These are phyloP conservation scores for Raffaelea arxii DNA, from an alignment of 2,329 filamentous ascomycete species.

Conservation along the genomic window DNA sequence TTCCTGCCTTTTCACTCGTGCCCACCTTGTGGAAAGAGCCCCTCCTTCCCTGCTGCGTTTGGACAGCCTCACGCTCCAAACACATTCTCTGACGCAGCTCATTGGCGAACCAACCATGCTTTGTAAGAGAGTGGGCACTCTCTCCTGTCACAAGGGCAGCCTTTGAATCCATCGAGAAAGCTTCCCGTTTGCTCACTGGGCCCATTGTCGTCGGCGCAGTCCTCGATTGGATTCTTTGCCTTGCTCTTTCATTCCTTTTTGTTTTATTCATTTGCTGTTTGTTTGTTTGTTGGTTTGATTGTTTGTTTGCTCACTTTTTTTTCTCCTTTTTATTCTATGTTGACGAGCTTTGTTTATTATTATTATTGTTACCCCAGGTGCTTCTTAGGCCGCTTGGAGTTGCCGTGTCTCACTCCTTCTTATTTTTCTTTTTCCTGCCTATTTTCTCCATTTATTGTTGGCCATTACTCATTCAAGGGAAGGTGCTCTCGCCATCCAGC, in stretches of 20 bases:
- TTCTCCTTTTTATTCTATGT: too few species aligned
- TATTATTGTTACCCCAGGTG: too few species aligned
- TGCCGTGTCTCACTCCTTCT: too few species aligned
- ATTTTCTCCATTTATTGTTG: too few species aligned
- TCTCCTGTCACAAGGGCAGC: neutral
- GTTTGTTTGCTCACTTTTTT: neutral
- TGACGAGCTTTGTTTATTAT: too few species aligned
- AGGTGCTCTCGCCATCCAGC: too few species aligned
- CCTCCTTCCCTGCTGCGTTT: neutral
- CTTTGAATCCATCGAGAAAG: constrained; percentile 4
- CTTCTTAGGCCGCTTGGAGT: too few species aligned
- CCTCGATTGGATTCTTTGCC: constrained; percentile 1
- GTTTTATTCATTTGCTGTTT: neutral
- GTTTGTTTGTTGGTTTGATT: neutral
- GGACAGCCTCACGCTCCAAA: constrained; percentile 1
- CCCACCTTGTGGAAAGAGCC: neutral
- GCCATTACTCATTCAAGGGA: too few species aligned
- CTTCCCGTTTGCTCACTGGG: too few species aligned
- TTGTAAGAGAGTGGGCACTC: constrained; percentile 2
- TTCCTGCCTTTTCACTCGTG: neutral
- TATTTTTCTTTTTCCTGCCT: too few species aligned
- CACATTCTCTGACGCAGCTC: neutral
- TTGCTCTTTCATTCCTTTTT: neutral
- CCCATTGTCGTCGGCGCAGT: neutral
- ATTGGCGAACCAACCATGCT: constrained; percentile 8